phyloP scores from a whole-genome alignment of 805 yeast species.

The Ogataea neopini region DNA sequence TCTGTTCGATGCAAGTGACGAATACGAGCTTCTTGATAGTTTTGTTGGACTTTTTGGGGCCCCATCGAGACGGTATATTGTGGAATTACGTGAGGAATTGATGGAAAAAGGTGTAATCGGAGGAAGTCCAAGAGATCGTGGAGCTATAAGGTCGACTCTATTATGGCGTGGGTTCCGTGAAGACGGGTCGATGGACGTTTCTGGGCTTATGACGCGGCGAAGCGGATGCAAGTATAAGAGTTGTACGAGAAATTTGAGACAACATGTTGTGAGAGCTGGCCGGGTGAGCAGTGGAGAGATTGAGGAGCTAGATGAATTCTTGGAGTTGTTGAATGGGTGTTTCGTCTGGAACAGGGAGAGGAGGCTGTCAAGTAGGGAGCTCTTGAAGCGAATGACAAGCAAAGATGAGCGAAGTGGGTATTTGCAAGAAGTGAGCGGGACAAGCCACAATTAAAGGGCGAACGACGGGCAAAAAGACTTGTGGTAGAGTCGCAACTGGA shows the following conservation, averaged over 20 bases:
- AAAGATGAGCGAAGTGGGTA: background rate
- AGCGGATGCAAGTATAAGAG: conserved; percentile 23
- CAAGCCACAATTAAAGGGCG: too few species aligned
- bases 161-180: conserved; percentile 39
- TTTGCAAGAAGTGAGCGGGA: background rate
- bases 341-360: conserved; percentile 39
- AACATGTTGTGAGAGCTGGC: conserved; percentile 12
- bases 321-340: conserved; percentile 31
- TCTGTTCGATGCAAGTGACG: conserved; percentile 50
- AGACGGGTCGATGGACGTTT: conserved; percentile 29
- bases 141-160: conserved; percentile 22
- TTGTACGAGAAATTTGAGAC: conserved; percentile 21
- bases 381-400: conserved; percentile 26
- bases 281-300: conserved; percentile 4
- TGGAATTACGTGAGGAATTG: conserved; percentile 41
- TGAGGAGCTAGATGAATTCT: conserved; percentile 22
- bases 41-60: conserved; percentile 48
- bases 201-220: conserved; percentile 19
- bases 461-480: too few species aligned
- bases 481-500: too few species aligned
- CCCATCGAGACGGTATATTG: conserved; percentile 44
- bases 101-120: conserved; percentile 36
- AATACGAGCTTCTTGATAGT: conserved; percentile 46
- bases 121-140: conserved; percentile 17
- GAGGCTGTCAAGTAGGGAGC: conserved; percentile 31